phyloP scores from a whole-genome alignment of 805 yeast genomes.

The Ogataea wickerhamii region DNA sequence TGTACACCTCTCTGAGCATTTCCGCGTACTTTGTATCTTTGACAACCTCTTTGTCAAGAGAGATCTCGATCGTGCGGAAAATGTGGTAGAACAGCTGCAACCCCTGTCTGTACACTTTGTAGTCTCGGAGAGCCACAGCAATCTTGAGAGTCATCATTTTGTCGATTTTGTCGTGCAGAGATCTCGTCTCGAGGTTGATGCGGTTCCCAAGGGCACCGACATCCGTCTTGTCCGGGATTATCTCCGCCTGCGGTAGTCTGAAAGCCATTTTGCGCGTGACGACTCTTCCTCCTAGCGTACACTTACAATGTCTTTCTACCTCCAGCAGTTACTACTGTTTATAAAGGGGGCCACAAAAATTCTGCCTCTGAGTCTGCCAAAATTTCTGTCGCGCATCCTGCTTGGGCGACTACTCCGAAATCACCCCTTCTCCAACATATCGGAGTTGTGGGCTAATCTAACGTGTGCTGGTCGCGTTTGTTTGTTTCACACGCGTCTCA shows the following conservation, averaged over 20 bases:
- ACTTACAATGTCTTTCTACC: too few species aligned
- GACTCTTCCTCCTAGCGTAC: too few species aligned
- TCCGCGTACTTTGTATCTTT: constrained; percentile 37
- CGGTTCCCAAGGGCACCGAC: constrained; percentile 81
- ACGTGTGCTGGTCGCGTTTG: too few species aligned
- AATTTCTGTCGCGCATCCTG: too few species aligned
- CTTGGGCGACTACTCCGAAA: too few species aligned
- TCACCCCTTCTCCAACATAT: too few species aligned
- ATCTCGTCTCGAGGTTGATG: constrained; percentile 65
- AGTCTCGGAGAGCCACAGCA: constrained; percentile 72
- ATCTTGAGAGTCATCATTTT: constrained; percentile 65
- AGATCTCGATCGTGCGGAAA: constrained; percentile 59
- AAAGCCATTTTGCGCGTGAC: constrained; percentile 12
- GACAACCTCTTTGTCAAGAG: constrained; percentile 44
- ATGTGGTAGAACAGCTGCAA: constrained; percentile 69
- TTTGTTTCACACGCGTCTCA: too few species aligned
- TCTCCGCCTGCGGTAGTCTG: constrained; percentile 35
- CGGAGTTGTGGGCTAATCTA: too few species aligned
- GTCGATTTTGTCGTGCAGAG: constrained; percentile 64
- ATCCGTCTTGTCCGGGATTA: constrained; percentile 75
- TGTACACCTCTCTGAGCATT: constrained; percentile 59
- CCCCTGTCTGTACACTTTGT: constrained; percentile 76
- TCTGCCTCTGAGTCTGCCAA: too few species aligned
- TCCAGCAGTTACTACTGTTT: too few species aligned
- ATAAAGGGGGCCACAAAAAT: too few species aligned